A percentile compares a stretch with the other conserved stretches of the same genome.
phyloP scores from a whole-genome alignment of 768 basidiomycete species.

The Lactarius tabidus region DNA sequence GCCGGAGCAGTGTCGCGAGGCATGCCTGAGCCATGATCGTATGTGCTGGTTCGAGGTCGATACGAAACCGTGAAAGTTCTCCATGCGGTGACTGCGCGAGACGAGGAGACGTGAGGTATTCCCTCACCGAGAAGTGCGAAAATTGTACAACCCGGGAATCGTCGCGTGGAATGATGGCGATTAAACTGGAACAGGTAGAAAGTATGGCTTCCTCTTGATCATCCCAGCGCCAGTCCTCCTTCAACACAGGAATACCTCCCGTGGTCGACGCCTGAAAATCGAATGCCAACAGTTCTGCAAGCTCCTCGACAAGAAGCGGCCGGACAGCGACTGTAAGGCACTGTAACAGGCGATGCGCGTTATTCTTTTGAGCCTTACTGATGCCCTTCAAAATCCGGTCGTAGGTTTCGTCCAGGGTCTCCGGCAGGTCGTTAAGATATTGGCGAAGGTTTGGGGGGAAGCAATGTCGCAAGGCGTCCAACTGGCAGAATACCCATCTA shows the following conservation, averaged over 20 bases:
- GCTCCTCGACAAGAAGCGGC: background rate
- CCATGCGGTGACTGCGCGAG: background rate
- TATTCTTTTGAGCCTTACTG: background rate
- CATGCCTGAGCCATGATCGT: background rate
- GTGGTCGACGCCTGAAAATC: background rate
- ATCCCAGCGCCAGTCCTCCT: background rate
- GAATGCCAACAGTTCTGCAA: background rate
- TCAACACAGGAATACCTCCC: background rate
- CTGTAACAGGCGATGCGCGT: background rate
- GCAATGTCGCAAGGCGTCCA: background rate
- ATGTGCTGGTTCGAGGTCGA: background rate
- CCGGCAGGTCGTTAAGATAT: background rate
- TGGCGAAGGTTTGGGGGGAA: background rate
- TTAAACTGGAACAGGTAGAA: background rate
- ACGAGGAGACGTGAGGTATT: background rate
- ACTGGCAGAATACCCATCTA: background rate
- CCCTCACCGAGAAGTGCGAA: background rate
- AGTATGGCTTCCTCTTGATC: background rate
- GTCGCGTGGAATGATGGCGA: background rate
- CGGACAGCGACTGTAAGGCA: background rate
- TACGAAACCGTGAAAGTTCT: background rate
- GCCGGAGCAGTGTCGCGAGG: background rate
- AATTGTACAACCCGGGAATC: background rate
- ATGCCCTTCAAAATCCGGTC: background rate
- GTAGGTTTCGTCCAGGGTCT: background rate